Evolutionary conservation across 192 early-diverging fungal genomes (phyloP).

Genomic region (Rhizophagus sp.): DNA sequence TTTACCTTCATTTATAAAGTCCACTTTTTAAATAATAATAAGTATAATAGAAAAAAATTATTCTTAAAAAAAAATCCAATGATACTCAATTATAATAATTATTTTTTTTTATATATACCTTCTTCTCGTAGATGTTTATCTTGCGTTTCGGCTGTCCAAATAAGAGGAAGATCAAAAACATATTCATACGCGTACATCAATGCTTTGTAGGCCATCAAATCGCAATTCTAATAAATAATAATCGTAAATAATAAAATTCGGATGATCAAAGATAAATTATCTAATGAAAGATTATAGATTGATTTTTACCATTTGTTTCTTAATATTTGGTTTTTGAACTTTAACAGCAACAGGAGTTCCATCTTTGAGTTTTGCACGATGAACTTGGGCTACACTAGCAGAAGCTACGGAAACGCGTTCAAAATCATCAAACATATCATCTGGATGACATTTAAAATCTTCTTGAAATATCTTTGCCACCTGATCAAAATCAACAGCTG

Average conservation of each 20-base stretch:
- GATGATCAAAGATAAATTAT: no score
- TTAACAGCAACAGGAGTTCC: constrained; percentile 84
- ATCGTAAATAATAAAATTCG: neutral
- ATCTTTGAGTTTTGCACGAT: constrained; percentile 71
- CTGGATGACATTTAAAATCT: constrained; percentile 63
- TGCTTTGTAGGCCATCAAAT: constrained; percentile 68
- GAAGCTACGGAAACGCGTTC: constrained; percentile 70
- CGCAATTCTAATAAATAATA: constrained; percentile 50
- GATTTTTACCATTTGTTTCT: constrained; percentile 70
- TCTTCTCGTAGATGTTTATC: constrained; percentile 75
- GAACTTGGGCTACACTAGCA: constrained; percentile 95
- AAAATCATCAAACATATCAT: constrained; percentile 74
- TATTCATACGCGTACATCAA: constrained; percentile 67
- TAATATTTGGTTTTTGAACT: constrained; percentile 90
- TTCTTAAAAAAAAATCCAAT: neutral
- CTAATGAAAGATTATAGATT: neutral
- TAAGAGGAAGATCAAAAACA: constrained; percentile 81
- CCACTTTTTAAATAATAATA: constrained; percentile 41
- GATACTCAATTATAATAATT: no score
- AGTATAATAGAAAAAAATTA: neutral
- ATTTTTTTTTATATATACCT: neutral
- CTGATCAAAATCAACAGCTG: constrained; percentile 61
- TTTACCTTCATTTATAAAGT: constrained; percentile 85
- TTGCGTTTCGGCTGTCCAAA: constrained; percentile 77
- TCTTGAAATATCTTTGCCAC: constrained; percentile 67